A percentile compares a stretch with the other conserved stretches of the same genome.
These are phyloP conservation scores for Hypoxylon fragiforme DNA, from an alignment of 495 filamentous ascomycete genomes.

Conservation along the genomic window DNA sequence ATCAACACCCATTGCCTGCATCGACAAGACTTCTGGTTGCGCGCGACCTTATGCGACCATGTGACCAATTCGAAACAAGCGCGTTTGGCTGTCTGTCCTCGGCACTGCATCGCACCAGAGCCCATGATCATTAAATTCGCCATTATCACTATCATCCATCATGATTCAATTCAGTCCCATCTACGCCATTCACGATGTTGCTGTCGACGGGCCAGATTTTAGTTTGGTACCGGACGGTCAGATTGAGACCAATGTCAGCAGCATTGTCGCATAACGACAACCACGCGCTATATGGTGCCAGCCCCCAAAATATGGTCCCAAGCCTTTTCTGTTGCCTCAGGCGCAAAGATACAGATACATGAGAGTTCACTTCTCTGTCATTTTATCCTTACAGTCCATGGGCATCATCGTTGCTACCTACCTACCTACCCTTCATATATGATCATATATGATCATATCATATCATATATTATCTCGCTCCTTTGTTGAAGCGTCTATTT, in stretches of 20 bases:
- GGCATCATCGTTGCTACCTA: constrained; percentile 1
- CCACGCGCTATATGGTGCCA: constrained; percentile 15
- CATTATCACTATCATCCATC: not conserved
- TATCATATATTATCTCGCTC: constrained; percentile 10
- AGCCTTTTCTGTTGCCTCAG: constrained; percentile 1
- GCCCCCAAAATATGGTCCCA: constrained; percentile 11
- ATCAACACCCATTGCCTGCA: constrained; percentile 14
- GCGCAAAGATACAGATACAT: constrained; percentile 21
- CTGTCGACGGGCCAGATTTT: not conserved
- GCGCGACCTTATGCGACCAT: too few species aligned
- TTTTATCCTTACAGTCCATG: constrained; percentile 17
- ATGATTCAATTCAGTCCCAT: not conserved
- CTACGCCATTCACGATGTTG: not conserved
- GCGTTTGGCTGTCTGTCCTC: constrained; percentile 5
- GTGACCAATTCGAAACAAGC: constrained; percentile 22
- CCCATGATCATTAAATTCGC: not conserved
- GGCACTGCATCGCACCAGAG: too few species aligned
- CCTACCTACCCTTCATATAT: too few species aligned
- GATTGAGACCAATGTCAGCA: constrained; percentile 1
- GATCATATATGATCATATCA: too few species aligned
- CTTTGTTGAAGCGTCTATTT: constrained; percentile 15
- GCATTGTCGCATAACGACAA: not conserved
- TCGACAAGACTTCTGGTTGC: constrained; percentile 7
- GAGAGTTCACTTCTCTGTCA: constrained; percentile 15
- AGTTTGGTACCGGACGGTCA: constrained; percentile 7